These are phyloP conservation scores for Lippia alba DNA, from an alignment of 305 asterid species.

Conservation along the genomic window DNA sequence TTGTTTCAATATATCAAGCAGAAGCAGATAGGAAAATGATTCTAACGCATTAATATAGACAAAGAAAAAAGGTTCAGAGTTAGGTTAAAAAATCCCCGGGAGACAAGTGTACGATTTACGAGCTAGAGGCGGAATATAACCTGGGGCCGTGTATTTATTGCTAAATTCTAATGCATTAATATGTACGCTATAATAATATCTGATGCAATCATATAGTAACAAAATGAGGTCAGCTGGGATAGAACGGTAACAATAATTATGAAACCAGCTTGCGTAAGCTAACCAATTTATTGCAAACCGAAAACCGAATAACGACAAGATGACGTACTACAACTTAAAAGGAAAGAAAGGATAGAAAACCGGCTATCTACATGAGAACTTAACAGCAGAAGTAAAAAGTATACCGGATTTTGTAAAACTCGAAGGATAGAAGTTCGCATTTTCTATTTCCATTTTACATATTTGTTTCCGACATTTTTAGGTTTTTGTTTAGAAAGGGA, in stretches of 20 bases:
- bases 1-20: too few relatives aligned
- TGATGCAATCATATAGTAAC: neutral
- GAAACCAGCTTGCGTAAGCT: neutral
- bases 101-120: neutral
- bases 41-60: neutral
- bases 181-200: neutral
- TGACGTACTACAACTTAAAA: neutral
- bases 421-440: too few relatives aligned
- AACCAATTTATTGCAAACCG: neutral
- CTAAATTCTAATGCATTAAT: neutral
- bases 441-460: neutral
- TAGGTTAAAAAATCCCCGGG: neutral
- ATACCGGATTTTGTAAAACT: too few relatives aligned
- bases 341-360: neutral
- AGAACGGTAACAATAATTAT: neutral
- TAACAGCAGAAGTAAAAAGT: neutral
- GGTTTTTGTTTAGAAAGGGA: neutral
- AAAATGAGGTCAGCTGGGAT: neutral
- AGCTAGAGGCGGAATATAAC: slow-evolving; percentile 3
- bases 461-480: neutral
- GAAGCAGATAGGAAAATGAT: neutral
- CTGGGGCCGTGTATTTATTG: neutral
- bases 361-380: neutral
- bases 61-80: neutral
- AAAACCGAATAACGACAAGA: neutral